Conservation (phyloP, 768 basidiomycete genomes). For the Paxillus rubicundulus region DNA sequence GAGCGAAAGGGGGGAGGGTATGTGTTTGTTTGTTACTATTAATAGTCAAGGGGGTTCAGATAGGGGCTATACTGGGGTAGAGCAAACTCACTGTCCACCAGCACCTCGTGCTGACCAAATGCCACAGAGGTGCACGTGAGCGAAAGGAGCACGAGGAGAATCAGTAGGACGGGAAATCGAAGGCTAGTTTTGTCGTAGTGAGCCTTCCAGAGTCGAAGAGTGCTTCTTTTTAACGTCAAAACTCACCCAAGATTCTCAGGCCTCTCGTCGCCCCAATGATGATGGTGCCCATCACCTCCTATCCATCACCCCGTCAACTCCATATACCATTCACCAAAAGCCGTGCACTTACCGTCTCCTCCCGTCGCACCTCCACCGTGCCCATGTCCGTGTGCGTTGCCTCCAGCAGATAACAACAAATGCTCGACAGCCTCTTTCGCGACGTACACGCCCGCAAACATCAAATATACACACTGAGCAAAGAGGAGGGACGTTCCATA, state of each 20-base stretch:
- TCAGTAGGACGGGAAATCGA: conserved; percentile 61
- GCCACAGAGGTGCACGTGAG: conserved; percentile 53
- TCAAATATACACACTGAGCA: conserved; percentile 87
- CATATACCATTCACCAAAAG: conserved; percentile 1
- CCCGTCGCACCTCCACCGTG: conserved; percentile 59
- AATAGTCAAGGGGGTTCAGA: conserved; percentile 7
- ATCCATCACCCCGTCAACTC: conserved; percentile 11
- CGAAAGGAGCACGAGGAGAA: conserved; percentile 54
- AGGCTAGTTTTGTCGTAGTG: conserved; percentile 40
- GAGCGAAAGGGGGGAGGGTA: conserved; percentile 51
- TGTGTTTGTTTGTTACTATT: conserved; percentile 59
- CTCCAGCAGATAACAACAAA: conserved; percentile 77
- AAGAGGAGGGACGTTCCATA: conserved; percentile 74
- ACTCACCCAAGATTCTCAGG: conserved; percentile 42
- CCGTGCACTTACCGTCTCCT: not conserved
- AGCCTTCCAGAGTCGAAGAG: not conserved
- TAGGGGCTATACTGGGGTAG: not conserved
- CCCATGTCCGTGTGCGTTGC: conserved; percentile 60
- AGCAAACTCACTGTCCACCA: conserved; percentile 56
- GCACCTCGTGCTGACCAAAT: conserved; percentile 62
- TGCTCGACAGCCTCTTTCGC: conserved; percentile 98
- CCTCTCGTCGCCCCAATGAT: conserved; percentile 65
- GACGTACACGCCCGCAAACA: conserved; percentile 93
- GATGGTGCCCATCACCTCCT: conserved; percentile 46
- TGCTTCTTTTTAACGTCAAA: not conserved